Conservation (phyloP, 148 eudicot species). For the Nyssa sinensis region DNA sequence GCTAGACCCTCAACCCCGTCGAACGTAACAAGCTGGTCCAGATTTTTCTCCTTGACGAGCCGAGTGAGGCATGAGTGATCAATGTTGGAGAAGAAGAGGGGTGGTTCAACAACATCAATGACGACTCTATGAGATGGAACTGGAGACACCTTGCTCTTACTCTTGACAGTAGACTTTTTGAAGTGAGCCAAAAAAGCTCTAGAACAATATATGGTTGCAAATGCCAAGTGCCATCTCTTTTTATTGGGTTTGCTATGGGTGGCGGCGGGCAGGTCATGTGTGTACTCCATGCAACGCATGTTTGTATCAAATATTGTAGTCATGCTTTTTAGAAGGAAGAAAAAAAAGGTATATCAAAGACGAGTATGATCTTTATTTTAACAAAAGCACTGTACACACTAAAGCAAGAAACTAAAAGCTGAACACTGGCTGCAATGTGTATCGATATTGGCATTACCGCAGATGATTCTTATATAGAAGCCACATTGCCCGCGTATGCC, state of each 20-base stretch:
- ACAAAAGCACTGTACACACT: not conserved
- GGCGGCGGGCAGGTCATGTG: too few species aligned
- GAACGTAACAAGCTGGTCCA: not conserved
- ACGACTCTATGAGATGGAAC: not conserved
- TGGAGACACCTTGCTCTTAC: not conserved
- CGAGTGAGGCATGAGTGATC: slow-evolving; percentile 7
- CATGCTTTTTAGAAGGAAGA: not conserved
- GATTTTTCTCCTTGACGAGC: slow-evolving; percentile 7
- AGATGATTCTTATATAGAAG: too few species aligned
- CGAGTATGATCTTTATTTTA: not conserved
- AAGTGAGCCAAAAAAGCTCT: not conserved
- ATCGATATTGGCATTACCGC: too few species aligned
- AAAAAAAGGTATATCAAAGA: too few species aligned
- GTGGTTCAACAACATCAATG: slow-evolving; percentile 6
- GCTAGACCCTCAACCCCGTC: slow-evolving; percentile 11
- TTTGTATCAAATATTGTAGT: not conserved
- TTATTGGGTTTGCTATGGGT: not conserved
- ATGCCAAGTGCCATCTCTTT: not conserved
- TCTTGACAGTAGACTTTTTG: not conserved
- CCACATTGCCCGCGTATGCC: too few species aligned
- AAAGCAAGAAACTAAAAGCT: too few species aligned
- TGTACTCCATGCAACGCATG: too few species aligned
- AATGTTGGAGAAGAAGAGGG: slow-evolving; percentile 1
- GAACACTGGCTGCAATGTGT: not conserved
- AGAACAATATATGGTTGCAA: not conserved